Evolutionary conservation across 345 rosid genomes (phyloP).

Genomic region (Lumnitzera littorea): DNA sequence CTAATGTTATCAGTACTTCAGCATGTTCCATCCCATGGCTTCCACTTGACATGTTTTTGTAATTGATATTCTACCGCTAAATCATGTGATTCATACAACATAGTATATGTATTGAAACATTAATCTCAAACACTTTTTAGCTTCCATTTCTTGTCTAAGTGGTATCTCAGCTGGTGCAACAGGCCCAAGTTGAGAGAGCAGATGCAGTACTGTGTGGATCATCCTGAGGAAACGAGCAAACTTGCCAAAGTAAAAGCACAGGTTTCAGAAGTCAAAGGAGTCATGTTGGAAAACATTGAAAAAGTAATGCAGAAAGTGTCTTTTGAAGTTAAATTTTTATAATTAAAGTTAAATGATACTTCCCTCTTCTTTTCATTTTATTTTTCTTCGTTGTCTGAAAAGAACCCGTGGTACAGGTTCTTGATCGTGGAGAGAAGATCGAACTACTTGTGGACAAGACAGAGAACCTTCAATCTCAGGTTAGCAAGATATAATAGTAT

Average conservation of each 20-base stretch:
- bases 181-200: slow-evolving; percentile 57
- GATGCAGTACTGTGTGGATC: slow-evolving; percentile 61
- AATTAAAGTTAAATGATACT: neutral
- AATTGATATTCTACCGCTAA: too few relatives aligned
- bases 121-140: too few relatives aligned
- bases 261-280: slow-evolving; percentile 53
- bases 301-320: slow-evolving; percentile 17
- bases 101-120: too few relatives aligned
- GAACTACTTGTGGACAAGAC: slow-evolving; percentile 75
- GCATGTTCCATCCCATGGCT: too few relatives aligned
- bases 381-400: neutral
- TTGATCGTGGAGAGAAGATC: slow-evolving; percentile 79
- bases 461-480: slow-evolving; percentile 77
- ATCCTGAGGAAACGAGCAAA: slow-evolving; percentile 52
- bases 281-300: slow-evolving; percentile 55
- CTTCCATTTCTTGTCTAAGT: neutral
- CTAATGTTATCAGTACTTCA: too few relatives aligned
- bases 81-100: too few relatives aligned
- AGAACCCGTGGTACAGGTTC: slow-evolving; percentile 31
- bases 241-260: slow-evolving; percentile 54
- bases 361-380: neutral
- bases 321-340: neutral
- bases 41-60: too few relatives aligned
- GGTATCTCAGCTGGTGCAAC: neutral
- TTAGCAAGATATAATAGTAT: slow-evolving; percentile 10